Base-by-base conservation (phyloP, 192 early-diverging fungal genomes). In the Dimargaris cristalligena region DNA sequence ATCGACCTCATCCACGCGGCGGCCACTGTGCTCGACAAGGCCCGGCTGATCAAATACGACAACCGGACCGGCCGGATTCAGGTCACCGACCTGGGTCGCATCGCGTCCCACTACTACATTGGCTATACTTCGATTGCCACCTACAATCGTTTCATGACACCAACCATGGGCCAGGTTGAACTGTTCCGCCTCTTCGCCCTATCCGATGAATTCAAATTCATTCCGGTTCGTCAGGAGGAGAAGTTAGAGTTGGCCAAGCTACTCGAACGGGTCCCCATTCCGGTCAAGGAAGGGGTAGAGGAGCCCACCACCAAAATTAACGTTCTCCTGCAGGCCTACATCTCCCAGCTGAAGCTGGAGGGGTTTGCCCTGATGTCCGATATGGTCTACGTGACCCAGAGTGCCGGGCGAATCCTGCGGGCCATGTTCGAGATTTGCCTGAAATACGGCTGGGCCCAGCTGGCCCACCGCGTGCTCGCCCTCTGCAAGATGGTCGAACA, bases 361-460 rank as follows among this genome's bases (percentile, higher is more conserved):
- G 94, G 93, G 0, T 92, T 97, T 70, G 92, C 96, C 13, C 74
- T 99, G 35, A 90, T 92, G 60, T 80, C 90, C n/a, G 96, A 99
- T 60, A 91, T 94, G 89, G 93, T 92, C 0, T 96, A 92, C 75
- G 91, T 99, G 22, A 95, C 96, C 20, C 94, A 97, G 72, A 88
- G 84, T 59, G 93, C 91, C 20, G 84, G 83, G 0, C 81, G 96
- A 60, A 91, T 99, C 52, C 71, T 97, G 32, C 82, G 96, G 30
- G 96, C 96, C 10, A 82, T 99, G 58, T 99, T 94, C 74, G 96
- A 97, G 75, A 90, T 99, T 52, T 91, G 91, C 62, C 66, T 94
- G 47, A 85, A 85, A 52, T 85, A 88, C 20, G 91, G 92, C 22
- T 99, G 96, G 96, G 82, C 92, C 9, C 90, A 90, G 60, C 71